Percentiles rank a stretch among this genome's conserved stretches.
Evolutionary conservation across 2,329 filamentous ascomycete genomes (phyloP).

Genomic region (Apiospora kogelbergensis): DNA sequence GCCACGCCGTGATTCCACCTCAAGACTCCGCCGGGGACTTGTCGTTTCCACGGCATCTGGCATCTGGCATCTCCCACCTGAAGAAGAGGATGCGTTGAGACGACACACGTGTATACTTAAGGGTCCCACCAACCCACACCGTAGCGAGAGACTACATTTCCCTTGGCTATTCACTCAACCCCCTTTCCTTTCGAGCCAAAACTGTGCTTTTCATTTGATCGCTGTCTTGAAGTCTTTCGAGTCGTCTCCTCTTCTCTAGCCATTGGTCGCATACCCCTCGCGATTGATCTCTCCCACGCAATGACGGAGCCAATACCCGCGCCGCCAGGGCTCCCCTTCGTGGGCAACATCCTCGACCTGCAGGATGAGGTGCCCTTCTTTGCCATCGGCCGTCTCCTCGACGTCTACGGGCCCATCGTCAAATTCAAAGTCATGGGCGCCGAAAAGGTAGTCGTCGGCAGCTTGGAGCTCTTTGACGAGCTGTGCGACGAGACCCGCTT

Average conservation of each 20-base stretch:
- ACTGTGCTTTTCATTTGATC: background rate
- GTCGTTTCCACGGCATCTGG: background rate
- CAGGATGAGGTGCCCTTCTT: slow-evolving; percentile 56
- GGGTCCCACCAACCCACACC: background rate
- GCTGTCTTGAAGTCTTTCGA: no score
- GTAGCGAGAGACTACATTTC: background rate
- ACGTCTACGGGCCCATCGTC: slow-evolving; percentile 67
- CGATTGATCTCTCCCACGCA: slow-evolving; percentile 1
- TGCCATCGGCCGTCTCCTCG: slow-evolving; percentile 56
- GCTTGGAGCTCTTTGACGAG: slow-evolving; percentile 58
- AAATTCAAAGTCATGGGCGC: slow-evolving; percentile 50
- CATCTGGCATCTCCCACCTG: background rate
- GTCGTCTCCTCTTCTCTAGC: background rate
- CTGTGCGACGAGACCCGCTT: slow-evolving; percentile 66
- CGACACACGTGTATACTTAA: no score
- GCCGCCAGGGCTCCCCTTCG: slow-evolving; percentile 61
- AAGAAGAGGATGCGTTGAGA: no score
- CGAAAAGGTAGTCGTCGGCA: slow-evolving; percentile 46
- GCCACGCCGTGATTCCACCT: background rate
- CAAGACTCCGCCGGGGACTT: background rate
- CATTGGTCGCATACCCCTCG: background rate
- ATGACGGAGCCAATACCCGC: slow-evolving; percentile 55
- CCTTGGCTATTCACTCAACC: background rate
- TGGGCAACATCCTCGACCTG: slow-evolving; percentile 67
- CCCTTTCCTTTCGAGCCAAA: background rate